Conservation (phyloP, 768 basidiomycete genomes). For the Leucosporidium creatinivorum region DNA sequence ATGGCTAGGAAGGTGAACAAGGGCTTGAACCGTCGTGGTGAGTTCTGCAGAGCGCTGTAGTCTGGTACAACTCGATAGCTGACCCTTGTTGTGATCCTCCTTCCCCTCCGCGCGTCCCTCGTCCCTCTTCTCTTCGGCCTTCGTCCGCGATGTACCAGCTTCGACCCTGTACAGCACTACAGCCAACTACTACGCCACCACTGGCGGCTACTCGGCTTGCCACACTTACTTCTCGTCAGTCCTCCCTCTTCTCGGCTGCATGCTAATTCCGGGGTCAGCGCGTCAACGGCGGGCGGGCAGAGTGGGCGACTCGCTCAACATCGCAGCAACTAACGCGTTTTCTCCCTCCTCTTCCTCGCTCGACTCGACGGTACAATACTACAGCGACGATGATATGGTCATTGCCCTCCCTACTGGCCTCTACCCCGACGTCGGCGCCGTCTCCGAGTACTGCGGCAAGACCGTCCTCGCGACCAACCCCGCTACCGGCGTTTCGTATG, state of each 20-base stretch:
- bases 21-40: too few relatives aligned
- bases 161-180: neutral
- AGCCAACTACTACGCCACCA: neutral
- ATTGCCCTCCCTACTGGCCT: conserved; percentile 19
- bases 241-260: neutral
- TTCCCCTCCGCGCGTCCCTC: too few relatives aligned
- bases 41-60: too few relatives aligned
- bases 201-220: neutral
- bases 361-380: too few relatives aligned
- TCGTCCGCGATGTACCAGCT: too few relatives aligned
- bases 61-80: too few relatives aligned
- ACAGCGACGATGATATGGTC: conserved; percentile 23
- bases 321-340: neutral
- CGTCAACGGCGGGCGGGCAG: neutral
- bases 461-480: conserved; percentile 18
- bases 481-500: conserved; percentile 1
- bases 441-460: conserved; percentile 13
- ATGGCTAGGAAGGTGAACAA: too few relatives aligned
- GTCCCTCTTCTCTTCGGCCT: too few relatives aligned
- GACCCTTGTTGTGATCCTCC: too few relatives aligned
- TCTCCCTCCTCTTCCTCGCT: neutral
- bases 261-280: neutral
- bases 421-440: conserved; percentile 12
- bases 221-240: neutral
- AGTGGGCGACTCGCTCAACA: too few relatives aligned